These are phyloP conservation scores for Usnea hakonensis DNA, from an alignment of 495 filamentous ascomycete genomes.

Conservation along the genomic window DNA sequence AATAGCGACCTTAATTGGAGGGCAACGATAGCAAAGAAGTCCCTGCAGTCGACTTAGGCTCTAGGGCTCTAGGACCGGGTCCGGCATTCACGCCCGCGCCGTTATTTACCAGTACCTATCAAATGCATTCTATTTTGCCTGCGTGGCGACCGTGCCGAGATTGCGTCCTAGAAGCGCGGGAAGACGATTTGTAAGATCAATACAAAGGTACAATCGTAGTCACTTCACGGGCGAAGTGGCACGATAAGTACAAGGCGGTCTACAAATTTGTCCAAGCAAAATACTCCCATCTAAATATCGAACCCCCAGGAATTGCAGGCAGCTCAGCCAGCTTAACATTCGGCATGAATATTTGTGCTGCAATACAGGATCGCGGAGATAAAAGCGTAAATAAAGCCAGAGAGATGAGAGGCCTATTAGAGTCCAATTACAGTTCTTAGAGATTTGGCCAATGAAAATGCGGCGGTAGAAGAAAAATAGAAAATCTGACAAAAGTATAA, in stretches of 20 bases:
- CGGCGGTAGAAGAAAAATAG: conserved; percentile 8
- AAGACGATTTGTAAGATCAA: no score
- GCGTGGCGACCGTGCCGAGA: no score
- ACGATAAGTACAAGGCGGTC: background rate
- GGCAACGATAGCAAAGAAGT: no score
- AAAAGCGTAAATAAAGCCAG: conserved; percentile 2
- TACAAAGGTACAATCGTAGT: no score
- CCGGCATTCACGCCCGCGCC: no score
- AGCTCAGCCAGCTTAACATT: background rate
- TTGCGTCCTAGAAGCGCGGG: no score
- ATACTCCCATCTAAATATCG: background rate
- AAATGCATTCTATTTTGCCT: no score
- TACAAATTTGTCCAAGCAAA: background rate
- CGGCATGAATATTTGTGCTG: background rate
- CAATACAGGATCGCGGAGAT: conserved; percentile 4
- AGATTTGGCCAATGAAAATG: conserved; percentile 3
- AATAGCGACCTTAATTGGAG: no score
- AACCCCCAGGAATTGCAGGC: conserved; percentile 1
- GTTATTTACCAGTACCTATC: no score
- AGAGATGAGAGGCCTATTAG: conserved; percentile 1
- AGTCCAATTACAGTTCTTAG: background rate
- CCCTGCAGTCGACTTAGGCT: no score
- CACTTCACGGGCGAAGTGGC: background rate
- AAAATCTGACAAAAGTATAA: conserved; percentile 1
- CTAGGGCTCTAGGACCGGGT: no score